A percentile compares a stretch with the other conserved stretches of the same genome.
These are phyloP conservation scores for Rauvolfia tetraphylla DNA, from an alignment of 257 asterid species.

Conservation along the genomic window DNA sequence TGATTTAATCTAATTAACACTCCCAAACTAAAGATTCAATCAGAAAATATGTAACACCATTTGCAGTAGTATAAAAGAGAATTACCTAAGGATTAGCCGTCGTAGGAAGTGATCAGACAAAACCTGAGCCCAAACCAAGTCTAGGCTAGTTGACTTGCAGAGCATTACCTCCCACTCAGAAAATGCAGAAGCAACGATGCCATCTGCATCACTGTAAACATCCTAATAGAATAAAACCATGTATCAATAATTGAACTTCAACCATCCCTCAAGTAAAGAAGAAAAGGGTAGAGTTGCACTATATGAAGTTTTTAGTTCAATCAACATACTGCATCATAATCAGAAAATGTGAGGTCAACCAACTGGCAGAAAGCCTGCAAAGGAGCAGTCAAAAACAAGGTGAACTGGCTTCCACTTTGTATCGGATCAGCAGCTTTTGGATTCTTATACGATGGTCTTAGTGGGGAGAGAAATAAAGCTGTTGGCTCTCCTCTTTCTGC, in stretches of 20 bases:
- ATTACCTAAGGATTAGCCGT: slow-evolving; percentile 82
- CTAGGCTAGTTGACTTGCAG: slow-evolving; percentile 69
- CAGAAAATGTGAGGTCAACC: slow-evolving; percentile 53
- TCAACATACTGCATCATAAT: slow-evolving; percentile 53
- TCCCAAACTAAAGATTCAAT: neutral
- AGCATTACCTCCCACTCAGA: slow-evolving; percentile 91
- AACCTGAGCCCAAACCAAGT: slow-evolving; percentile 94
- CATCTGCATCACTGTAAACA: slow-evolving; percentile 39
- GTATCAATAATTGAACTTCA: slow-evolving; percentile 13
- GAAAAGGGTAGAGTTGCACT: neutral
- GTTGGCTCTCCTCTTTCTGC: slow-evolving; percentile 86
- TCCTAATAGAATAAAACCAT: slow-evolving; percentile 46
- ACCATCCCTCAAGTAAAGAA: neutral
- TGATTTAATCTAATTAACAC: neutral
- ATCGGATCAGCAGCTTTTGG: slow-evolving; percentile 39
- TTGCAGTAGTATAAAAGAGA: slow-evolving; percentile 4
- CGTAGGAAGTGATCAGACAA: slow-evolving; percentile 80
- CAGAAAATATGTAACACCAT: neutral
- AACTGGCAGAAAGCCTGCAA: slow-evolving; percentile 85
- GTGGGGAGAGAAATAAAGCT: slow-evolving; percentile 87
- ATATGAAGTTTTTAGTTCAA: neutral
- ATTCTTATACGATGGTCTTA: slow-evolving; percentile 67
- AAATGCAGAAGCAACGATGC: slow-evolving; percentile 65
- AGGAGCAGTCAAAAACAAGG: slow-evolving; percentile 87
- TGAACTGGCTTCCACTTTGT: slow-evolving; percentile 83